Base-by-base conservation (phyloP, 2,329 filamentous ascomycete genomes). In the Aspergillus oerlinghausenensis region DNA sequence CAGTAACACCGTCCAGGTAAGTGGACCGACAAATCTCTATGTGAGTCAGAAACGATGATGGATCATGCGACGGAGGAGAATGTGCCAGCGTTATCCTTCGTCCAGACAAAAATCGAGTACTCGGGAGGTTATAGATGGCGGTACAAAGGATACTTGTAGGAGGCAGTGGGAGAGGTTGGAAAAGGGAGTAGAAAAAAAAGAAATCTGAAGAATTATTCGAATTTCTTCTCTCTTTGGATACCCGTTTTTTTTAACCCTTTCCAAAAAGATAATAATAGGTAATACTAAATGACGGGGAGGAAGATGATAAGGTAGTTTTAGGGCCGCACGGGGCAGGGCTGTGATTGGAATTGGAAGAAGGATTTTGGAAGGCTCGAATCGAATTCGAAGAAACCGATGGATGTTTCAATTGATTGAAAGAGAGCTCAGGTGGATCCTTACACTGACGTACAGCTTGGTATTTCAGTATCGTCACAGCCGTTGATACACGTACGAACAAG, bases 21-120 rank as follows among this genome's bases (percentile, higher is more conserved):
- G n/a, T 47, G 26, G 21, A 23, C 21, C 42, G 42, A 45, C 42
- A 45, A 23, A 43, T 21, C 14, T 38, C 32, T 17, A 62, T 63
- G 56, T 58, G 62, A 65, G 62, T 60, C 56, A 40, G 57, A 56
- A 56, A 64, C 60, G 60, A 61, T 57, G 54, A 63, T 63, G 63
- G 63, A 68, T 69, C 67, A 67, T 65, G 60, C 62, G 59, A 65
- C 60, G 53, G 56, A 55, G 55, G 54, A 56, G 57, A 60, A 55
- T 51, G 50, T 51, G 56, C 53, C 51, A 55, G 56, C 56, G 58
- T 55, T 58, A 52, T 60, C 56, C 54, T 62, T 53, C 52, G 55
- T 51, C 53, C 55, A 54, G 29, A 50, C 45, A 52, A 32, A 55
- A 55, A 42, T 26, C 38, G 25, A 49, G 55, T 52, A 19, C 23